Evolutionary conservation across 2,329 filamentous ascomycete genomes (phyloP).

Genomic region (Ophiostoma australiae): DNA sequence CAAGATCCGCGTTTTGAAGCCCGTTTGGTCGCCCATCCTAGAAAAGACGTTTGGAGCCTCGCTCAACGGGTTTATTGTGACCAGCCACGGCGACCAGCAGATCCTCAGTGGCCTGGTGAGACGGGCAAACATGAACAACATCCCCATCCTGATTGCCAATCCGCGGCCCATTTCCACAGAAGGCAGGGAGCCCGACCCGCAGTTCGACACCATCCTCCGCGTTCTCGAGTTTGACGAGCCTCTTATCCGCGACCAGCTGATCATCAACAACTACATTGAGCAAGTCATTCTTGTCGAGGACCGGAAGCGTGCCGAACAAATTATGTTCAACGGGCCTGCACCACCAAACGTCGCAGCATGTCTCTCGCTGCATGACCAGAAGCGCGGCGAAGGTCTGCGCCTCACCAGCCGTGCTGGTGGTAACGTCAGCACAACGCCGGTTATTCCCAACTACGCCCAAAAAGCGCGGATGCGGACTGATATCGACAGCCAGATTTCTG

Average conservation of each 20-base stretch:
- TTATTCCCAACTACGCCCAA: constrained; percentile 45
- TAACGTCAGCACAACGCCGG: constrained; percentile 36
- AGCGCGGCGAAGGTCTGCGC: constrained; percentile 55
- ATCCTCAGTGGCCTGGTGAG: constrained; percentile 63
- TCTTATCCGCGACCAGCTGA: constrained; percentile 70
- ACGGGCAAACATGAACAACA: constrained; percentile 43
- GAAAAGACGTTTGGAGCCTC: constrained; percentile 68
- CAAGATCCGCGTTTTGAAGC: constrained; percentile 69
- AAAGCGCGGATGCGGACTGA: constrained; percentile 76
- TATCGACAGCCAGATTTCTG: constrained; percentile 58
- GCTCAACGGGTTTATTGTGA: constrained; percentile 76
- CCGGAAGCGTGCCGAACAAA: constrained; percentile 58
- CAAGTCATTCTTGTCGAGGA: constrained; percentile 74
- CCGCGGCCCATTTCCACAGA: constrained; percentile 52
- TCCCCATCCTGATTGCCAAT: constrained; percentile 61
- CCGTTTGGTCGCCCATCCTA: constrained; percentile 76
- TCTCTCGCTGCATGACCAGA: constrained; percentile 61
- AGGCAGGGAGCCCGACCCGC: constrained; percentile 66
- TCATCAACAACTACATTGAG: constrained; percentile 79
- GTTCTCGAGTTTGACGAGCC: constrained; percentile 78
- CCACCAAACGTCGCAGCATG: constrained; percentile 69
- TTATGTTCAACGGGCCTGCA: constrained; percentile 60
- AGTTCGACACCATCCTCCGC: constrained; percentile 72
- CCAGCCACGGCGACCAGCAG: constrained; percentile 68
- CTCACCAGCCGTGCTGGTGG: constrained; percentile 44